A percentile compares a stretch with the other conserved stretches of the same genome.
phyloP scores from a whole-genome alignment of 2,329 filamentous ascomycete genomes.

The Aschersonia sp. region DNA sequence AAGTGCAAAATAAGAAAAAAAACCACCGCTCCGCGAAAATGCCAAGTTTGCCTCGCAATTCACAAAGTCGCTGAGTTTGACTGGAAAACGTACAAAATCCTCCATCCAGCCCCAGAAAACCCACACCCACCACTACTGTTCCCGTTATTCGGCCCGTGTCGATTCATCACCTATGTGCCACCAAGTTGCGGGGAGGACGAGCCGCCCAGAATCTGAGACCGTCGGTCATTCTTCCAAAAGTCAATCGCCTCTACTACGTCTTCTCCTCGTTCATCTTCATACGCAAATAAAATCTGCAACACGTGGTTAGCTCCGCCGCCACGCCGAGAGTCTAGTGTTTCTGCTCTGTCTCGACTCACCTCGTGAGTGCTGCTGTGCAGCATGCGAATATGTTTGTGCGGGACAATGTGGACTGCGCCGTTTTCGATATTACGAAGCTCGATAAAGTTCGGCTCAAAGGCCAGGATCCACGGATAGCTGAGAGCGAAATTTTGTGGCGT shows the following conservation, averaged over 20 bases:
- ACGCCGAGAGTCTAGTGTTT: too few relatives aligned
- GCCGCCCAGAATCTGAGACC: conserved; percentile 24
- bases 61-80: conserved; percentile 3
- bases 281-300: conserved; percentile 81
- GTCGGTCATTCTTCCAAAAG: conserved; percentile 69
- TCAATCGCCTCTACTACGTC: conserved; percentile 91
- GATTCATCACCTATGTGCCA: not conserved
- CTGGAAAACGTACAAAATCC: conserved; percentile 1
- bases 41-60: conserved; percentile 3
- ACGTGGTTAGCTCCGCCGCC: not conserved
- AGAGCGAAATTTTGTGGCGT: conserved; percentile 83
- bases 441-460: conserved; percentile 95
- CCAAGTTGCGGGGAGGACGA: conserved; percentile 2
- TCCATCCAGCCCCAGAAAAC: not conserved
- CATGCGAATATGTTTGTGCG: conserved; percentile 94
- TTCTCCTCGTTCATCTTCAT: conserved; percentile 87
- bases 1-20: not conserved
- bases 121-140: not conserved
- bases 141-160: too few relatives aligned
- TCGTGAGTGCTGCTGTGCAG: conserved; percentile 93
- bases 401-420: conserved; percentile 87
- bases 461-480: conserved; percentile 91
- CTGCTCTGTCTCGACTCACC: conserved; percentile 37
- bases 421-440: conserved; percentile 93
- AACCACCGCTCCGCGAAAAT: conserved; percentile 1